Base-by-base conservation (phyloP, 2,329 filamentous ascomycete species). In the Coniochaeta prunicola region DNA sequence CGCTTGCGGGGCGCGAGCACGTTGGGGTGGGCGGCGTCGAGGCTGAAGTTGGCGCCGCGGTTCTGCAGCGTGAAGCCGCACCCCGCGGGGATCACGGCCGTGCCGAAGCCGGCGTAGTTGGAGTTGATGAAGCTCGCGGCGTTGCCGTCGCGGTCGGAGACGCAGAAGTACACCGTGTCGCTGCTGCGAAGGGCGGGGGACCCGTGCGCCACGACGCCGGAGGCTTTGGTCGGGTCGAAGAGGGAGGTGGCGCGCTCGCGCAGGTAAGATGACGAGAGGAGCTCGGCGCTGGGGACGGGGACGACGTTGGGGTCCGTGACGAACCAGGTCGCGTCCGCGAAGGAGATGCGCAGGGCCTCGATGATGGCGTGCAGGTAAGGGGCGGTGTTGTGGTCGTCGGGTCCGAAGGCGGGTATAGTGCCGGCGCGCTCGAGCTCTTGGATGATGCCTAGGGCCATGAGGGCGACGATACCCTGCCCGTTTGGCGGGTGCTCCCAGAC, bases 401-500 rank as follows among this genome's bases (percentile, higher is more conserved):
- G 73, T 0, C 72, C 74, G 73, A 94, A 96, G 0, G 78, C 81
- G 0, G 88, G 86, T 60, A 97, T 91, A 66, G 85, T 85, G 40
- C 88, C 88, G 17, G 81, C 77, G 60, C 85, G 84, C 73, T 96
- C 91, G 1, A 97, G 81, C 69, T 92, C 86, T 70, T 97, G 87
- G 55, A 99, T 78, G 64, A 97, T 96, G 1, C 94, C 94, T 0
- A 99, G 79, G 0, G 94, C 90, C 88, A 97, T 96, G 33, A 97
- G 77, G 0, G 94, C 94, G 2, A 97, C 90, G 63, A 97, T 92
- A 1, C 94, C 94, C 74, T 97, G 94, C 0, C 94, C 92, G 67
- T 97, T 97, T 9, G 94, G 94, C 36, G 93, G 92, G 70, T 97
- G 93, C 69, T 99, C 94, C 93, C 93, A 97, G 0, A 99, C 77